A percentile compares a stretch with the other conserved stretches of the same genome.
Conservation (phyloP, 2,329 filamentous ascomycete genomes). For the Arthrinium puccinioides region DNA sequence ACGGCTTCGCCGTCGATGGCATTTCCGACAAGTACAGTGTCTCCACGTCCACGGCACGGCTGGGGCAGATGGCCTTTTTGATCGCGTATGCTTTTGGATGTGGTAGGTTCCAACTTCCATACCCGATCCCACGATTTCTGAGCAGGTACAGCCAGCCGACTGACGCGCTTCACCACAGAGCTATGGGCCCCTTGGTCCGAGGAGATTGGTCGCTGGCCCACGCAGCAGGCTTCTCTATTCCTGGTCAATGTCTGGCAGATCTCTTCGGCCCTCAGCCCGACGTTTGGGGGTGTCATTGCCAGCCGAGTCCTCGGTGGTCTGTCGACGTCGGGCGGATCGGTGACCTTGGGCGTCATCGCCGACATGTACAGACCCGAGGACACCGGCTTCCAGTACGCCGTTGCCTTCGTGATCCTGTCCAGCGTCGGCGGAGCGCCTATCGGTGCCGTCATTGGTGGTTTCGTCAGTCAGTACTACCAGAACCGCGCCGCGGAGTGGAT, state of each 20-base stretch:
- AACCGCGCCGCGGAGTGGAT: conserved; percentile 50
- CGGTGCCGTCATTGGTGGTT: conserved; percentile 47
- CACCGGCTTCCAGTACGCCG: conserved; percentile 43
- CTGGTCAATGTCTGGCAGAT: conserved; percentile 48
- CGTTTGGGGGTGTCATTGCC: conserved; percentile 32
- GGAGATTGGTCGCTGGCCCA: conserved; percentile 42
- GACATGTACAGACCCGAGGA: conserved; percentile 53
- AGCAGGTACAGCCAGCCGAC: background rate
- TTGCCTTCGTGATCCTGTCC: conserved; percentile 53
- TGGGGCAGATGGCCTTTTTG: conserved; percentile 41
- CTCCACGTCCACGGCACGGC: conserved; percentile 35
- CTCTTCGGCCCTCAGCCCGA: conserved; percentile 33
- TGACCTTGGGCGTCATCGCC: conserved; percentile 58
- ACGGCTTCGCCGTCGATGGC: conserved; percentile 40
- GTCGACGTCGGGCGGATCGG: conserved; percentile 56
- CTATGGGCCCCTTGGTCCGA: conserved; percentile 50
- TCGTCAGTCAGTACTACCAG: conserved; percentile 38
- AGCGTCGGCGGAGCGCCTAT: conserved; percentile 48
- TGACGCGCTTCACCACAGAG: conserved; percentile 19
- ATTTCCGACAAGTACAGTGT: conserved; percentile 37
- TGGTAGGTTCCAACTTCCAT: no score
- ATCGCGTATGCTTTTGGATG: conserved; percentile 41
- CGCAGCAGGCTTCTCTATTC: conserved; percentile 41
- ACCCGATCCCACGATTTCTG: no score
- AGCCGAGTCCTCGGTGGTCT: conserved; percentile 42